Conservation (phyloP, 495 filamentous ascomycete genomes). For the Baudoinia panamericana region DNA sequence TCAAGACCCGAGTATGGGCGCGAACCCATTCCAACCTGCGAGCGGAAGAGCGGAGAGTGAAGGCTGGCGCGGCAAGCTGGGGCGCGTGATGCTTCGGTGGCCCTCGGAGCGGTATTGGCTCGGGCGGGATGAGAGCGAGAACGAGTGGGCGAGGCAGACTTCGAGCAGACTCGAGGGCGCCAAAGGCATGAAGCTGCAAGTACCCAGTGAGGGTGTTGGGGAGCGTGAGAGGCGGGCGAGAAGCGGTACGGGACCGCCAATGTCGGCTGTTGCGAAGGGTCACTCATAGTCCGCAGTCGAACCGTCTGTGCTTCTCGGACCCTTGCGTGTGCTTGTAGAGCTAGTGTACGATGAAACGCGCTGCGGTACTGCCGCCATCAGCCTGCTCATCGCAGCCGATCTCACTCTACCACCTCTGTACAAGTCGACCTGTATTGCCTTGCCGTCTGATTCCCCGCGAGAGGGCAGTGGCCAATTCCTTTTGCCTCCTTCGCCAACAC, state of each 20-base stretch:
- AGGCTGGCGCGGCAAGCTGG: constrained; percentile 64
- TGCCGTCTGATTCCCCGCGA: too few species aligned
- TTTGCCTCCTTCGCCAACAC: too few species aligned
- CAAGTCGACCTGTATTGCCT: too few species aligned
- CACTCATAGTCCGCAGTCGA: too few species aligned
- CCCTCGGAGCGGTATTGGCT: constrained; percentile 62
- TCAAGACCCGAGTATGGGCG: constrained; percentile 38
- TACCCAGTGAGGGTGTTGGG: constrained; percentile 34
- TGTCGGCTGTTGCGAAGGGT: constrained; percentile 3
- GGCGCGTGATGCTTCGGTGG: constrained; percentile 56
- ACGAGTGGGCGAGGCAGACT: constrained; percentile 45
- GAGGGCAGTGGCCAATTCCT: too few species aligned
- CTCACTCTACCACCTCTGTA: too few species aligned
- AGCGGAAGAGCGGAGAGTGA: constrained; percentile 53
- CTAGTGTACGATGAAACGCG: too few species aligned
- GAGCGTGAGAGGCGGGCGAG: constrained; percentile 56
- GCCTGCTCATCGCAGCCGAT: too few species aligned
- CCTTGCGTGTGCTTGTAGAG: too few species aligned
- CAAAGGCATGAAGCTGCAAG: constrained; percentile 12
- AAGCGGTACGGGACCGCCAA: constrained; percentile 53
- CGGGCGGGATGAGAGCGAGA: constrained; percentile 36
- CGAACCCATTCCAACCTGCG: constrained; percentile 62
- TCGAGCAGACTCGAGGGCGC: constrained; percentile 40
- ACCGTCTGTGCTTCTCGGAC: too few species aligned
- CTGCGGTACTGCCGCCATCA: too few species aligned